Base-by-base conservation (phyloP, 2,329 filamentous ascomycete species). In the Trichophyton mentagrophytes region DNA sequence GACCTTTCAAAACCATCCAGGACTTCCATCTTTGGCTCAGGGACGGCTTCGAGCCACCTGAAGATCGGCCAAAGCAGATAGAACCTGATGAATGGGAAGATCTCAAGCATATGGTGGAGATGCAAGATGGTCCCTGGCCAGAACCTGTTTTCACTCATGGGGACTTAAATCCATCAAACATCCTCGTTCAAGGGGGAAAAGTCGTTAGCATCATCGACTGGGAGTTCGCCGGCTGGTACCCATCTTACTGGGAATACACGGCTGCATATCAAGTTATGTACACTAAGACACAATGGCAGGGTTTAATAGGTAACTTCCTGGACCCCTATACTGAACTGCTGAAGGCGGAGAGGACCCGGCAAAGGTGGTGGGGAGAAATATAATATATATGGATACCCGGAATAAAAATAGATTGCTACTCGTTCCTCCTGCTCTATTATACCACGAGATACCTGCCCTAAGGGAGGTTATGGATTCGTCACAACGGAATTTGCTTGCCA, bases 81-180 rank as follows among this genome's bases (percentile, higher is more conserved):
- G 42, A 61, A 2, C 17, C n/a, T 40, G 25, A 69, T 3, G 67
- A 72, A 0, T 67, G 65, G 63, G 49, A 66, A 9, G 67, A 69
- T 0, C 61, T 74, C 25, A 65, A 71, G 60, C 65, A 71, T 3
- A 74, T 77, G 68, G 67, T 70, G 0, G 63, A 51, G 3, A 66
- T 65, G 60, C 76, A 78, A 56, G 71, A 77, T 60, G 63, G 67
- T 1, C 66, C 67, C 8, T 74, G 69, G 69, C 66, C 67, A n/a
- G 58, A 64, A 15, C 72, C 74, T 1, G 72, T 75, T 5, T 78
- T 82, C 65, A 78, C 77, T 13, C 78, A 81, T 67, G 73, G 71
- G 7, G 77, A 80, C 62, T 65, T 81, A 3, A 57, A 6, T 74
- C 61, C 61, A 5, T 65, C 62, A 11, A 66, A 67, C 36, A 67